Evolutionary conservation across 192 early-diverging fungal genomes (phyloP), one percentile per base, ranked within the genome.

Genomic region (Haplosporangium gracile): DNA sequence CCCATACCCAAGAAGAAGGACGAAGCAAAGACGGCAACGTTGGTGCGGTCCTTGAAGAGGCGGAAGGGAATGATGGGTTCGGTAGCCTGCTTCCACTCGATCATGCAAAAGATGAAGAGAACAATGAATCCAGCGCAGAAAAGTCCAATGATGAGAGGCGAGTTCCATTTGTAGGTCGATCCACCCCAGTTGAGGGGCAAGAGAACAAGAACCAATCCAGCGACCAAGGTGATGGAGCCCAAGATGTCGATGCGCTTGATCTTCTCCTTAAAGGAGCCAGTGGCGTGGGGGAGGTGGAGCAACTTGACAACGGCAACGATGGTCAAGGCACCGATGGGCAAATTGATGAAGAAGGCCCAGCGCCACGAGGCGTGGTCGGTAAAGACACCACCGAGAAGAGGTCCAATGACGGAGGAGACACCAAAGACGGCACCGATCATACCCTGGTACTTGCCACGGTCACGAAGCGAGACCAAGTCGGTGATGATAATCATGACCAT

Each of bases 121-220:
- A 93, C 36, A 4, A 89, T 32, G 15, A 71, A 79, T 29, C 95
- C 93, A 29, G 94, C 79, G 22, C 86, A 75, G 71, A 95, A 90
- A 29, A 95, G 80, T 39, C 82, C 74, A 69, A 94, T 91, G 32
- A 95, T 78, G 6, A 92, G 74, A 32, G 89, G 88, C 11, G 91
- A 90, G 38, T 89, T 90, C 97, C 96, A 97, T 1, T 88, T 82
- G 75, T 93, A 95, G n/a, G 87, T 70, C 51, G 82, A 86, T 26
- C 96, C 97, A 72, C 95, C 97, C 85, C 93, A 91, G 83, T 94
- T 93, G 1, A 98, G 83, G 18, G 95, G 94, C 55, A 95, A 81
- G 63, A 97, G 88, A 47, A 97, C 76, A 45, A 88, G 75, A 24
- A 94, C 85, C 13, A 93, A 77, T 40, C 90, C 92, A 68, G 83